Percentiles rank a stretch among this genome's conserved stretches.
Conservation (phyloP, 208 protist genomes). For the Leishmania guyanensis region DNA sequence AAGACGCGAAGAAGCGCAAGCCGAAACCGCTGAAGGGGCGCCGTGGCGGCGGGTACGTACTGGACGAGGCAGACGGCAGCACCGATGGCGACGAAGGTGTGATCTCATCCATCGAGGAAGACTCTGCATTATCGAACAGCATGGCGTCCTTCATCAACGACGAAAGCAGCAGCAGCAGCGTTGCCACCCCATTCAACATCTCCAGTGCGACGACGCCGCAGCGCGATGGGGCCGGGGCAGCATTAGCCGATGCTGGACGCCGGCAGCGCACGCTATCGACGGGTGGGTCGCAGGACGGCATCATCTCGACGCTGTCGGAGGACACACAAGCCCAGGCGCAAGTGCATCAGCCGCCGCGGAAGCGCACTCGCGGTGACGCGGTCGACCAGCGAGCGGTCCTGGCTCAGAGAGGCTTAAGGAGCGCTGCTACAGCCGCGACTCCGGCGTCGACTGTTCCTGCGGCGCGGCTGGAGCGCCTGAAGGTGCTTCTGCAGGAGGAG, state of each 20-base stretch:
- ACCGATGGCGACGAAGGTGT: slow-evolving; percentile 8
- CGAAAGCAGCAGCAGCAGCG: slow-evolving; percentile 23
- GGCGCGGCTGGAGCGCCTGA: slow-evolving; percentile 52
- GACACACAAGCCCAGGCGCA: background rate
- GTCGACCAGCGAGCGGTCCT: background rate
- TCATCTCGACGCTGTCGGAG: background rate
- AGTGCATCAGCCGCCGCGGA: slow-evolving; percentile 5
- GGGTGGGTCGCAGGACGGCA: background rate
- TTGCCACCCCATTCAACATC: slow-evolving; percentile 10
- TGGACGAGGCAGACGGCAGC: slow-evolving; percentile 33
- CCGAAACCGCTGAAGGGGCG: background rate
- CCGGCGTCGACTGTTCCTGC: slow-evolving; percentile 40
- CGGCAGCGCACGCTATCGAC: background rate
- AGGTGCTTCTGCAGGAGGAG: slow-evolving; percentile 52
- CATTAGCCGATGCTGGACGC: background rate
- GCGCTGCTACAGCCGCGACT: background rate
- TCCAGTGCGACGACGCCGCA: slow-evolving; percentile 16
- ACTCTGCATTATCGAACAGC: slow-evolving; percentile 13
- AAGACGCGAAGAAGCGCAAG: slow-evolving; percentile 1
- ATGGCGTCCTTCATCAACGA: slow-evolving; percentile 30
- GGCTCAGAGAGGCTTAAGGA: background rate
- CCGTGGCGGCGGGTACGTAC: slow-evolving; percentile 31
- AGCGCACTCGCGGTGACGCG: slow-evolving; percentile 24
- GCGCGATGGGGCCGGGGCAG: background rate
- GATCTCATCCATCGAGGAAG: slow-evolving; percentile 10